These are phyloP conservation scores for Pleurostoma richardsiae DNA, from an alignment of 2,329 filamentous ascomycete genomes.

Conservation along the genomic window DNA sequence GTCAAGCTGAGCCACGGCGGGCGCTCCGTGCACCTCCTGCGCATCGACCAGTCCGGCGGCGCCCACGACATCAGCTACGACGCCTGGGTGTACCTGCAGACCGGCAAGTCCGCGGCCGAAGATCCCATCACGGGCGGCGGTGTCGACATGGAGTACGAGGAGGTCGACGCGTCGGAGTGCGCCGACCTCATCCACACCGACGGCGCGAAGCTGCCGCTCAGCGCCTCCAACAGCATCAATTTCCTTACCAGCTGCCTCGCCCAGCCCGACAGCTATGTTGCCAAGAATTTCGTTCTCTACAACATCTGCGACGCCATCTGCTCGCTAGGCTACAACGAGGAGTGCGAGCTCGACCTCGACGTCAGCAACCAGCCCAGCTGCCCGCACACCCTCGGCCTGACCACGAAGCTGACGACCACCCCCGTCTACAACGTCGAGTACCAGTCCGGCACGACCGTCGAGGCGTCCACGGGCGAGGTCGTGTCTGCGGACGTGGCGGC, in stretches of 20 bases:
- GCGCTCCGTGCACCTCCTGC: conserved; percentile 50
- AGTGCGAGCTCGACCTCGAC: conserved; percentile 37
- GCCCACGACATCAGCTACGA: conserved; percentile 49
- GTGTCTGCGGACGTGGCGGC: not conserved
- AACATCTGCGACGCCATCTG: conserved; percentile 47
- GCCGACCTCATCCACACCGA: conserved; percentile 39
- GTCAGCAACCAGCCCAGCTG: conserved; percentile 39
- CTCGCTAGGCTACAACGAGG: conserved; percentile 38
- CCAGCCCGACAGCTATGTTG: conserved; percentile 37
- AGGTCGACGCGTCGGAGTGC: conserved; percentile 40
- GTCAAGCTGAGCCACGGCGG: conserved; percentile 42
- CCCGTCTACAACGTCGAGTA: conserved; percentile 44
- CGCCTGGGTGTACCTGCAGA: conserved; percentile 50
- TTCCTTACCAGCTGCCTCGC: conserved; percentile 40
- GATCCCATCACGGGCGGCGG: conserved; percentile 42
- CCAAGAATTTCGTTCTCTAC: conserved; percentile 39
- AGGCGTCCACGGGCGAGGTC: conserved; percentile 19
- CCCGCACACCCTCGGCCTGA: conserved; percentile 32
- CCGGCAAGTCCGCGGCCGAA: conserved; percentile 37
- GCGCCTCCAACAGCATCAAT: conserved; percentile 48
- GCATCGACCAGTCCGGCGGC: conserved; percentile 48
- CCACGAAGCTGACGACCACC: conserved; percentile 24
- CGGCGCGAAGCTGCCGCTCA: conserved; percentile 23
- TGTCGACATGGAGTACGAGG: conserved; percentile 39
- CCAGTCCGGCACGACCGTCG: conserved; percentile 33